These are phyloP conservation scores for Phalaenopsis aphrodite DNA, from an alignment of 106 monocot species.

Conservation along the genomic window DNA sequence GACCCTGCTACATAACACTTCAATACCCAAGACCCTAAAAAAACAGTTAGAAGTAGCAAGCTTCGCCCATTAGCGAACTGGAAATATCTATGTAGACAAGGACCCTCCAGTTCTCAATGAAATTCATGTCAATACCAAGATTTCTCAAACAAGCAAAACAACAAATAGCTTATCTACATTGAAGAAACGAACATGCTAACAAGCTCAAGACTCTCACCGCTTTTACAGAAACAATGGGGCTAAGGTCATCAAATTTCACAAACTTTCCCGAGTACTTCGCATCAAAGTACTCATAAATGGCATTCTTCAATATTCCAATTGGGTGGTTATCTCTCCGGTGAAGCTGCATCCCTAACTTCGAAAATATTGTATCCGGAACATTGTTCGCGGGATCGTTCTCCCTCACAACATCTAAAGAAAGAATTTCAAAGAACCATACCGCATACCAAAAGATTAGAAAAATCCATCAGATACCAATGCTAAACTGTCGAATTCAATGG, in stretches of 20 bases:
- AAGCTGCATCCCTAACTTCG: conserved; percentile 87
- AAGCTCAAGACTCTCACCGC: conserved; percentile 28
- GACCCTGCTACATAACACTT: too few relatives aligned
- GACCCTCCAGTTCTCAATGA: too few relatives aligned
- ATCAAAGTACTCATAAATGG: conserved; percentile 88
- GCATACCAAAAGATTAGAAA: conserved; percentile 2
- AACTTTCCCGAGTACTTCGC: conserved; percentile 39
- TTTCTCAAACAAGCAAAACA: background rate
- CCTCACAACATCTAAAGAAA: conserved; percentile 73
- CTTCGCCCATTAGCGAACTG: too few relatives aligned
- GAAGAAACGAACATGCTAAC: background rate
- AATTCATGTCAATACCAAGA: background rate
- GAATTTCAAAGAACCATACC: background rate
- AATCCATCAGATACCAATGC: background rate
- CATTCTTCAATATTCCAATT: conserved; percentile 83
- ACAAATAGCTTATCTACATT: conserved; percentile 3
- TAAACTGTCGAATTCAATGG: background rate
- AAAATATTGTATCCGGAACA: conserved; percentile 78
- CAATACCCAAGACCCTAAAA: too few relatives aligned
- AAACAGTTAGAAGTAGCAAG: too few relatives aligned
- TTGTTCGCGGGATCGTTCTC: conserved; percentile 85
- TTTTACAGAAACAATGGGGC: conserved; percentile 79
- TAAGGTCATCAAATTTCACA: conserved; percentile 79
- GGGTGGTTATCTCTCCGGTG: conserved; percentile 85
- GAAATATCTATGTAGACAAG: too few relatives aligned